These are phyloP conservation scores for Mortierella antarctica DNA, from an alignment of 192 early-diverging fungal genomes.

Conservation along the genomic window DNA sequence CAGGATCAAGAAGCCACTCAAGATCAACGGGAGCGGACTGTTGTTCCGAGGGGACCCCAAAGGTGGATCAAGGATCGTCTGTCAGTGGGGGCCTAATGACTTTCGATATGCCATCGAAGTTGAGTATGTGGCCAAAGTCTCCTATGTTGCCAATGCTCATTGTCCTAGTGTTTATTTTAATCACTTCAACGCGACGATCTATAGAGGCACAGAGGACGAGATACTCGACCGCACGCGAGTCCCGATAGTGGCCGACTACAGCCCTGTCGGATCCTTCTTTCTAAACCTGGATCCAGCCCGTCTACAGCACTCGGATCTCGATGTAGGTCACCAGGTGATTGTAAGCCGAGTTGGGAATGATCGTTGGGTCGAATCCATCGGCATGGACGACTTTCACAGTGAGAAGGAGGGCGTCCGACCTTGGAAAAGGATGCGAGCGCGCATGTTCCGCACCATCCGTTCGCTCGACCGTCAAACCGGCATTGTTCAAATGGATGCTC, in stretches of 20 bases:
- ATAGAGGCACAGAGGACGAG: slow-evolving; percentile 40
- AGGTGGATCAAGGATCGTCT: slow-evolving; percentile 55
- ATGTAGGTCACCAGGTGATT: slow-evolving; percentile 50
- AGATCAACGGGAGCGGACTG: slow-evolving; percentile 44
- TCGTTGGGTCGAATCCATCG: slow-evolving; percentile 55
- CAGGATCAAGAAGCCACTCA: slow-evolving; percentile 42
- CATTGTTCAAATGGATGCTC: slow-evolving; percentile 50
- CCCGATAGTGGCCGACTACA: slow-evolving; percentile 50
- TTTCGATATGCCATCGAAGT: slow-evolving; percentile 47
- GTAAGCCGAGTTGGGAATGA: slow-evolving; percentile 53
- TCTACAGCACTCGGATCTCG: slow-evolving; percentile 8
- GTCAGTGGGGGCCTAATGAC: slow-evolving; percentile 41
- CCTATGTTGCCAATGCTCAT: not conserved
- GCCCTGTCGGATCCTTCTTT: slow-evolving; percentile 54
- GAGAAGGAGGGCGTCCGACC: slow-evolving; percentile 48
- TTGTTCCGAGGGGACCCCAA: slow-evolving; percentile 52
- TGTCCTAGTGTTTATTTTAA: slow-evolving; percentile 5
- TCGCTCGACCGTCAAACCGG: slow-evolving; percentile 32
- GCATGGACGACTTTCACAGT: slow-evolving; percentile 54
- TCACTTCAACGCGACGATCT: not conserved
- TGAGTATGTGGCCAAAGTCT: slow-evolving; percentile 9
- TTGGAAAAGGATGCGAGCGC: slow-evolving; percentile 54
- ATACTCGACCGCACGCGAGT: slow-evolving; percentile 32
- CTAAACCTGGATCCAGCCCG: slow-evolving; percentile 31
- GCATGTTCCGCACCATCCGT: slow-evolving; percentile 50